phyloP scores from a whole-genome alignment of 208 protist species.

The Herpetomonas tarakana region DNA sequence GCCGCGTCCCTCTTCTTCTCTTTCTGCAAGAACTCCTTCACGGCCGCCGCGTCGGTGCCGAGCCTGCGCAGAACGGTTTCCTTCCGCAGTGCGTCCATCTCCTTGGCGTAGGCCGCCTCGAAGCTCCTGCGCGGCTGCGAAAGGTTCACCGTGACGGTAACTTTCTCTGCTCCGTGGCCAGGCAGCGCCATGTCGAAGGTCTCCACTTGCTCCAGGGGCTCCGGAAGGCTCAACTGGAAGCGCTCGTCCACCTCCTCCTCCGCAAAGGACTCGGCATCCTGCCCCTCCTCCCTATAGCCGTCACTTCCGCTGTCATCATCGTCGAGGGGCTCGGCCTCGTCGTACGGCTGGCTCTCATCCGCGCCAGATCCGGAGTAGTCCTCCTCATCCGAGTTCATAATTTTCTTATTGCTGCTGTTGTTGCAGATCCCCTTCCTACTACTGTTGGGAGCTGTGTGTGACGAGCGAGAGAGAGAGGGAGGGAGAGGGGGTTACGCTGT shows the following conservation, averaged over 20 bases:
- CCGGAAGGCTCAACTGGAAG: background rate
- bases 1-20: background rate
- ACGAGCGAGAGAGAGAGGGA: no score
- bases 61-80: slow-evolving; percentile 30
- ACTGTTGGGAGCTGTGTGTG: no score
- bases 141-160: background rate
- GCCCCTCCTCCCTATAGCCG: no score
- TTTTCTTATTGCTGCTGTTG: no score
- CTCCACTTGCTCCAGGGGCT: background rate
- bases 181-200: background rate
- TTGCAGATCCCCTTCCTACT: no score
- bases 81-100: slow-evolving; percentile 11
- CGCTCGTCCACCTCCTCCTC: background rate
- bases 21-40: slow-evolving; percentile 14
- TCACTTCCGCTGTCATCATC: no score
- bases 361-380: no score
- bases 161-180: background rate
- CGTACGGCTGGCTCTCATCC: no score
- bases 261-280: no score
- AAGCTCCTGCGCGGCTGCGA: slow-evolving; percentile 7
- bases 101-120: slow-evolving; percentile 21
- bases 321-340: no score
- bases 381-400: no score
- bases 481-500: no score
- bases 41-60: slow-evolving; percentile 10